A percentile compares a stretch with the other conserved stretches of the same genome.
Conservation (phyloP, 2,329 filamentous ascomycete genomes). For the Lachnellula hyalina region DNA sequence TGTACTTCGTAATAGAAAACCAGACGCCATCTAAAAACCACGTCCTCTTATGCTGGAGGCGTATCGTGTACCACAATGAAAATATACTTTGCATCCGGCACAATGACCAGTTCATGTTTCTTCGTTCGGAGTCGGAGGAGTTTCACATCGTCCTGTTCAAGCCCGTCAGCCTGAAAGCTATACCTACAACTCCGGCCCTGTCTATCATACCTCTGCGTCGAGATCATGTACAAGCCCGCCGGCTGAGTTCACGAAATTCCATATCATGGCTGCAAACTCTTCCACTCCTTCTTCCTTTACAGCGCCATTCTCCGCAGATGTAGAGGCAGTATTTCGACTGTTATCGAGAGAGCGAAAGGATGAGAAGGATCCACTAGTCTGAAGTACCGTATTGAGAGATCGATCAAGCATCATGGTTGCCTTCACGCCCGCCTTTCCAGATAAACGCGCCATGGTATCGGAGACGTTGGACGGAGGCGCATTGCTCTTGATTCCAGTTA, state of each 20-base stretch:
- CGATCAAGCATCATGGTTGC: conserved; percentile 72
- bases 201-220: conserved; percentile 55
- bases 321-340: conserved; percentile 10
- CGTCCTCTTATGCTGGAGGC: conserved; percentile 46
- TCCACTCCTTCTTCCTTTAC: conserved; percentile 41
- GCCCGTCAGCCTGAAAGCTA: conserved; percentile 7
- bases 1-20: background rate
- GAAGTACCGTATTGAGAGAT: conserved; percentile 66
- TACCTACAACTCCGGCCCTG: background rate
- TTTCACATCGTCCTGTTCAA: conserved; percentile 64
- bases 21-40: conserved; percentile 1
- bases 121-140: conserved; percentile 73
- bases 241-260: conserved; percentile 66
- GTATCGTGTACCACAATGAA: conserved; percentile 67
- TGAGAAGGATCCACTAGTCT: conserved; percentile 59
- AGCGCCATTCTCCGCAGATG: conserved; percentile 6
- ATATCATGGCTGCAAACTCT: conserved; percentile 71
- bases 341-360: conserved; percentile 33
- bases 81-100: conserved; percentile 74
- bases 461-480: conserved; percentile 4
- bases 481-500: background rate
- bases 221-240: conserved; percentile 66
- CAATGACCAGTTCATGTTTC: conserved; percentile 79
- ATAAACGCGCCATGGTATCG: conserved; percentile 40
- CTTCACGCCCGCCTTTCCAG: conserved; percentile 74